Conservation (phyloP, 169 alveolate genomes). For the Babesia gibsoni region DNA sequence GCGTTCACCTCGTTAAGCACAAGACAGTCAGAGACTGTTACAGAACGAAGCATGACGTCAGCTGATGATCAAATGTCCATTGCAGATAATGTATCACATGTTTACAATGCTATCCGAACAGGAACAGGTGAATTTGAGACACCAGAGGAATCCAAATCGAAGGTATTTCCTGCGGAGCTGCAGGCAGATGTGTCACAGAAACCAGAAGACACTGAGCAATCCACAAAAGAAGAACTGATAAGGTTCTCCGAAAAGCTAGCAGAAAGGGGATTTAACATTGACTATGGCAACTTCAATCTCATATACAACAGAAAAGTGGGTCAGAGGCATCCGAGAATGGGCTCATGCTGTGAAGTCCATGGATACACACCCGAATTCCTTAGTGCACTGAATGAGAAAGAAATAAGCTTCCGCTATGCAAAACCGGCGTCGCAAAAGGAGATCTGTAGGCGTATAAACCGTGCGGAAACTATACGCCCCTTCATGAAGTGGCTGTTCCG, state of each 20-base stretch:
- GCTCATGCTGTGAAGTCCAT: constrained; percentile 51
- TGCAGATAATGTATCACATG: too few species aligned
- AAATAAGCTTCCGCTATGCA: neutral
- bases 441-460: constrained; percentile 49
- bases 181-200: too few species aligned
- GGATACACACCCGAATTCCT: constrained; percentile 32
- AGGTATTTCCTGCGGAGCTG: too few species aligned
- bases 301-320: constrained; percentile 45
- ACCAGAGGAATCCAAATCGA: too few species aligned
- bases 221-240: constrained; percentile 4
- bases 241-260: neutral
- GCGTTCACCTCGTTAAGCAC: neutral
- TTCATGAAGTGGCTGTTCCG: constrained; percentile 52
- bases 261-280: neutral
- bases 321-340: constrained; percentile 49
- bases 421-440: constrained; percentile 39
- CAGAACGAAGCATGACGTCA: neutral
- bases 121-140: too few species aligned
- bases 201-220: too few species aligned
- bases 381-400: constrained; percentile 29
- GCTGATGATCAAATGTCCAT: neutral
- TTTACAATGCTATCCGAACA: too few species aligned
- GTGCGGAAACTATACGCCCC: constrained; percentile 46
- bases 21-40: neutral
- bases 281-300: neutral